Evolutionary conservation across 129 eudicot genomes (phyloP), one percentile per base, ranked within the genome.

Genomic region (Cynara cardunculus): DNA sequence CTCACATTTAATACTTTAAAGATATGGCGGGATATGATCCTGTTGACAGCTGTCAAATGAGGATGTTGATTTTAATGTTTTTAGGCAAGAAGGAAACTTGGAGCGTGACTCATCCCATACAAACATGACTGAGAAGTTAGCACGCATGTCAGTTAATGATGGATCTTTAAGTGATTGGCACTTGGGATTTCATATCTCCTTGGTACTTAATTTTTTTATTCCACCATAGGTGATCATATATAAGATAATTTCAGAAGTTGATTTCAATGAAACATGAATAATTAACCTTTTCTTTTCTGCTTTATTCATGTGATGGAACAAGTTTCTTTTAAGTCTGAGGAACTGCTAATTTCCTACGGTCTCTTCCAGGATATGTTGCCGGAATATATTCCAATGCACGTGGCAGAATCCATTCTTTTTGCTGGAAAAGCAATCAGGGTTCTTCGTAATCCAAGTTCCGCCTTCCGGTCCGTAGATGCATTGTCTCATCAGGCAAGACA

Each of bases 351-450:
- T 28, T 65, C 37, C 73, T 31, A 5, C 6, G 8, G 59, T 16
- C 69, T 32, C 6, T 85, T 77, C 61, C 89, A 95, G 99, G 99
- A 95, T 80, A 95, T 95, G 97, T 91, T 95, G 80, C 99, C 99
- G 31, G 99, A 92, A 41, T 90, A 95, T 85, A 89, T 95, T 71
- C 85, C 96, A 73, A 88, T 92, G 94, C 88, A 87, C 19, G 89
- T 92, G 34, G 97, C 97, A 41, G 99, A 92, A 87, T 95, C 99
- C 70, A 81, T 95, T 76, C 96, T 95, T 34, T 95, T 95, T 85
- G 97, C 97, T 83, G 99, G 99, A 80, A 95, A 95, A 89, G 99
- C 99, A 79, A 87, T 92, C 61, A 84, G 99, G 84, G 94, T 95
- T 81, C 93, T 95, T 76, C 90, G 97, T 56, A 95, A 95, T 81